These are phyloP conservation scores for Casuarina glauca DNA, from an alignment of 306 rosid genomes.

Conservation along the genomic window DNA sequence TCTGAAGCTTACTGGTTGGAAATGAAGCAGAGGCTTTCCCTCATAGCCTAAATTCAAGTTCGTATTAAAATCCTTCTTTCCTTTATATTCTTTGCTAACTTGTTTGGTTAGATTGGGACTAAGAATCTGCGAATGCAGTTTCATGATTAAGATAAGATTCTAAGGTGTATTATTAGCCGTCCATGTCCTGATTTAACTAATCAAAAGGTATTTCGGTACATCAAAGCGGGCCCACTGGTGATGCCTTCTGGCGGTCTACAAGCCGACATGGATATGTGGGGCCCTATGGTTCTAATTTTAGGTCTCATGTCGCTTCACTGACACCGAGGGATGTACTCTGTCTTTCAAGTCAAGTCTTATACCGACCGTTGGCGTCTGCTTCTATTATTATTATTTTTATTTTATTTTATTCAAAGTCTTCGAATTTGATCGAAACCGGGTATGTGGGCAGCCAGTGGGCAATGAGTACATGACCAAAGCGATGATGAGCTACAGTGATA, in stretches of 20 bases:
- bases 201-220: background rate
- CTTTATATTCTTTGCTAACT: background rate
- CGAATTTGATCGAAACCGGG: background rate
- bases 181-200: slow-evolving; percentile 9
- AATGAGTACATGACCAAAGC: background rate
- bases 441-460: slow-evolving; percentile 16
- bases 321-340: slow-evolving; percentile 16
- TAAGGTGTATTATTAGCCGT: background rate
- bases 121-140: too few relatives aligned
- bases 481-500: slow-evolving; percentile 22
- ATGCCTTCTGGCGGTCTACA: background rate
- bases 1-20: background rate
- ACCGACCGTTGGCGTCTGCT: slow-evolving; percentile 22
- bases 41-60: background rate
- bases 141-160: too few relatives aligned
- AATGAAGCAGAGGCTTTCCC: background rate
- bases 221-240: background rate
- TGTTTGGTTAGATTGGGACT: too few relatives aligned
- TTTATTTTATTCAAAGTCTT: background rate
- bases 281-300: slow-evolving; percentile 21
- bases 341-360: slow-evolving; percentile 57
- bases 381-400: too few relatives aligned
- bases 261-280: background rate
- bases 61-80: background rate
- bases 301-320: slow-evolving; percentile 27